Base-by-base conservation (phyloP, 352 stramenopile genomes). In the Globisporangium nagaii region DNA sequence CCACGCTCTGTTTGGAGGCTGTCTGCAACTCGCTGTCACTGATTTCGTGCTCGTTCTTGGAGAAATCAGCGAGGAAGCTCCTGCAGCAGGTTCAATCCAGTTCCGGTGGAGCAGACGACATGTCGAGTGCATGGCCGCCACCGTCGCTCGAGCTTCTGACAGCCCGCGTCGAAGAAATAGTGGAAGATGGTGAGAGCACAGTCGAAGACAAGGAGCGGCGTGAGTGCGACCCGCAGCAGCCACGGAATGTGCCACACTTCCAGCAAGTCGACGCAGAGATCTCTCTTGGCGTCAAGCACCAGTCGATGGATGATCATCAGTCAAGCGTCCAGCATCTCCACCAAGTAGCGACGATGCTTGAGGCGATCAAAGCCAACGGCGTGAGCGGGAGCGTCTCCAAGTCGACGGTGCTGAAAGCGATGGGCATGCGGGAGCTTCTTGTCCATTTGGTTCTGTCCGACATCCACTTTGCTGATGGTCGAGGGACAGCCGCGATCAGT, bases 11-110 rank as follows among this genome's bases (percentile, higher is more conserved):
- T 37, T 63, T 90, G 53, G 68, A 82, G 60, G 69, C 71, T 6
- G 52, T 85, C 1, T 84, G 71, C 56, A 74, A 75, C 47, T 65
- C 73, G 17, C 45, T 88, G 12, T 82, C 71, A 3, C 35, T 90
- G 30, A 71, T 80, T 58, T 83, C 73, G 9, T 80, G 72, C 40
- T 63, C 71, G 28, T 49, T 53, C 30, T 40, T 84, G 31, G 73
- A 88, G 61, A 59, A 51, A 2, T 35, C 56, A 32, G 67, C 68
- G 28, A 69, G 71, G 40, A 63, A 49, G 11, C 24, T 88, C 3
- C 55, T 88, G 0, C 62, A 67, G 20, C 62, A 32, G 13, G 52
- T 78, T 20, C 57, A 75, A 22, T 11, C 25, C 20, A 51, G 27
- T 20, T 19, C 35, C 30, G 37, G 12, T 8, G 12, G 25, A 36